These are phyloP conservation scores for Penium margaritaceum DNA, from an alignment of 139 green algal species.

Conservation along the genomic window DNA sequence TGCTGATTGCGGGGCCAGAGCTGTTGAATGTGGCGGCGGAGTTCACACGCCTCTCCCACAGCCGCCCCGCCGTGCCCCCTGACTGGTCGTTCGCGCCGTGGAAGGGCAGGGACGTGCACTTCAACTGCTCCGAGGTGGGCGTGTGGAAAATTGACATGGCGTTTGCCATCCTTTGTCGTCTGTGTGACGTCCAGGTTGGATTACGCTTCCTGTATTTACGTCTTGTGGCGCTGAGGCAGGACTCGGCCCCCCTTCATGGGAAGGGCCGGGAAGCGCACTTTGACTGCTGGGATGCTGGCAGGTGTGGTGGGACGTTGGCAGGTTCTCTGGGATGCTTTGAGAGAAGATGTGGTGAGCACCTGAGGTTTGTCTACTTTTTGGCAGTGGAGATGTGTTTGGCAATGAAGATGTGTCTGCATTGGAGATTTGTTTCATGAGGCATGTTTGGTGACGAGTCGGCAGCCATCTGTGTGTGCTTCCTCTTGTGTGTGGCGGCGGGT, in stretches of 20 bases:
- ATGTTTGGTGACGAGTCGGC: too few species aligned
- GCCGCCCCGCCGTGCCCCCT: constrained; percentile 18
- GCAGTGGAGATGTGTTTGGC: too few species aligned
- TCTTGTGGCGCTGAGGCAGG: not conserved
- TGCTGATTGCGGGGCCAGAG: constrained; percentile 15
- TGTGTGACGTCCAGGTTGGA: constrained; percentile 21
- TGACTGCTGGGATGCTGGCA: not conserved
- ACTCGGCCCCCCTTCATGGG: constrained; percentile 11
- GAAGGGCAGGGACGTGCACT: constrained; percentile 33
- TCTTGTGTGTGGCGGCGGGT: too few species aligned
- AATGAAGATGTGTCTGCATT: too few species aligned
- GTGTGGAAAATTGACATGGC: constrained; percentile 15
- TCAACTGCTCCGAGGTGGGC: constrained; percentile 21
- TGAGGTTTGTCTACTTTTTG: too few species aligned
- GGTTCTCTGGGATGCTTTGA: too few species aligned
- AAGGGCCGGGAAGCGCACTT: constrained; percentile 25
- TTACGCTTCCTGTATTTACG: too few species aligned
- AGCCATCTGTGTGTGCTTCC: too few species aligned
- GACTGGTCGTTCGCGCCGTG: constrained; percentile 32
- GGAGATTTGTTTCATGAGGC: too few species aligned
- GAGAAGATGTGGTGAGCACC: too few species aligned
- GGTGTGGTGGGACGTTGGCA: too few species aligned
- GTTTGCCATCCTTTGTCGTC: not conserved
- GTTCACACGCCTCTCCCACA: constrained; percentile 29
- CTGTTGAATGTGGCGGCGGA: constrained; percentile 22